A percentile compares a stretch with the other conserved stretches of the same genome.
phyloP scores from a whole-genome alignment of 352 stramenopile species.

The Globisporangium cystogenes region DNA sequence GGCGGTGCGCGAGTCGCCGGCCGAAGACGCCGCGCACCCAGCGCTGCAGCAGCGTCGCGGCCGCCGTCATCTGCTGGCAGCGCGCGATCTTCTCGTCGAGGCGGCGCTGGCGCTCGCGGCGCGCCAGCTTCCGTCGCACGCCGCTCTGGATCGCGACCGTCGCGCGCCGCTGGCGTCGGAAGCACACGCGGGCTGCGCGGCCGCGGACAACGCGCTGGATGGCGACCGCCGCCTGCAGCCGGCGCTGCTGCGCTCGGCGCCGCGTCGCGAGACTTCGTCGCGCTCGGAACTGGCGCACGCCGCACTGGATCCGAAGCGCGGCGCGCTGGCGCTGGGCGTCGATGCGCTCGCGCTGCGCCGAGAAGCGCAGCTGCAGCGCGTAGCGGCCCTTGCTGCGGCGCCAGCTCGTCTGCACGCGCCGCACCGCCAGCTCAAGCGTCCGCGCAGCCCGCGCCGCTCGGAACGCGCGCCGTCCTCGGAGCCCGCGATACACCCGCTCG shows the following conservation, averaged over 20 bases:
- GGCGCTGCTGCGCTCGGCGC: neutral
- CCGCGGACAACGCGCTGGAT: slow-evolving; percentile 40
- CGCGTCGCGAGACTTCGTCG: slow-evolving; percentile 3
- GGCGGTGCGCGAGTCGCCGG: slow-evolving; percentile 16
- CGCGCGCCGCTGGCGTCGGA: slow-evolving; percentile 16
- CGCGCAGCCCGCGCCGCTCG: slow-evolving; percentile 9
- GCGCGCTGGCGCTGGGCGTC: slow-evolving; percentile 18
- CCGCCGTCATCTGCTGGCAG: slow-evolving; percentile 6
- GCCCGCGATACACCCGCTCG: slow-evolving; percentile 34
- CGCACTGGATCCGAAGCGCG: slow-evolving; percentile 35
- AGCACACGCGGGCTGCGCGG: slow-evolving; percentile 12
- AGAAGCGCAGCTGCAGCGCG: slow-evolving; percentile 44
- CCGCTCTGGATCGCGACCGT: slow-evolving; percentile 36
- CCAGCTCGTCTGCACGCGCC: slow-evolving; percentile 44
- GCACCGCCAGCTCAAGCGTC: slow-evolving; percentile 24
- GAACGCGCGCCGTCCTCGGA: slow-evolving; percentile 23
- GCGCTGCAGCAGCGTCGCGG: slow-evolving; percentile 29
- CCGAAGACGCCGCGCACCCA: slow-evolving; percentile 23
- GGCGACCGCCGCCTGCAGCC: slow-evolving; percentile 13
- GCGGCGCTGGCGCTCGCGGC: slow-evolving; percentile 15
- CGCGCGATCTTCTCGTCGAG: slow-evolving; percentile 8
- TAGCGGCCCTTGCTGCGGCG: slow-evolving; percentile 33
- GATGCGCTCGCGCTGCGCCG: slow-evolving; percentile 33
- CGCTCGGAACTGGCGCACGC: slow-evolving; percentile 21
- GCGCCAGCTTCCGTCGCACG: slow-evolving; percentile 30